Conservation (phyloP, 1,139 yeast species). For the Saccharomyces hybrid region DNA sequence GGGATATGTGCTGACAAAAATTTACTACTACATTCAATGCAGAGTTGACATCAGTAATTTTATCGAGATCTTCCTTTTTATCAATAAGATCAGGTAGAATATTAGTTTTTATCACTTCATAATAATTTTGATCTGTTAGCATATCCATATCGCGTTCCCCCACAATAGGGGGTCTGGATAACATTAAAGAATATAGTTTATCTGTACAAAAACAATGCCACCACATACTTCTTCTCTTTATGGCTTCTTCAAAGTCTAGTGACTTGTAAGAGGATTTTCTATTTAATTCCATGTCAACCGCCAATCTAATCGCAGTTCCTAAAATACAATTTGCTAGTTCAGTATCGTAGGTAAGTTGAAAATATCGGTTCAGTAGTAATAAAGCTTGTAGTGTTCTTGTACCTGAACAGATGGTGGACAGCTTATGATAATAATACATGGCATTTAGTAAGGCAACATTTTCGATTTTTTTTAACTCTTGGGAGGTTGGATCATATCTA, state of each 20-base stretch:
- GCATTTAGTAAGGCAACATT: slow-evolving; percentile 20
- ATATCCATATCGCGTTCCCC: slow-evolving; percentile 20
- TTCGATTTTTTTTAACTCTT: slow-evolving; percentile 21
- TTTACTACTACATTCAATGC: slow-evolving; percentile 17
- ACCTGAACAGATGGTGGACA: slow-evolving; percentile 21
- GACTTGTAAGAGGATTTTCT: slow-evolving; percentile 12
- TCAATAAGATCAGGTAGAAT: slow-evolving; percentile 4
- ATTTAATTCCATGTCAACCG: slow-evolving; percentile 21
- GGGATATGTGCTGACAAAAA: slow-evolving; percentile 17
- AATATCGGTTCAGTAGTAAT: slow-evolving; percentile 18
- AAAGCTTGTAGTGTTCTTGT: slow-evolving; percentile 21
- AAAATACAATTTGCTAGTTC: slow-evolving; percentile 22
- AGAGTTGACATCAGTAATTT: slow-evolving; percentile 12
- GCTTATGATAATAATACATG: slow-evolving; percentile 23
- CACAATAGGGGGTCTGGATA: slow-evolving; percentile 21
- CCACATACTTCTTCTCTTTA: slow-evolving; percentile 20
- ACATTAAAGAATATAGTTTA: slow-evolving; percentile 17
- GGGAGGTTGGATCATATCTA: slow-evolving; percentile 14
- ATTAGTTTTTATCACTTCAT: slow-evolving; percentile 12
- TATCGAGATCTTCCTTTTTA: slow-evolving; percentile 11
- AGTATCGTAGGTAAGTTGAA: slow-evolving; percentile 16
- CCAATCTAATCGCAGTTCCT: slow-evolving; percentile 23
- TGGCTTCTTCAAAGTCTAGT: slow-evolving; percentile 14
- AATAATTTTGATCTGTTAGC: slow-evolving; percentile 18
- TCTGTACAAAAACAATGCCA: slow-evolving; percentile 24